These are phyloP conservation scores for Mycena belliarum DNA, from an alignment of 768 basidiomycete genomes.

Conservation along the genomic window DNA sequence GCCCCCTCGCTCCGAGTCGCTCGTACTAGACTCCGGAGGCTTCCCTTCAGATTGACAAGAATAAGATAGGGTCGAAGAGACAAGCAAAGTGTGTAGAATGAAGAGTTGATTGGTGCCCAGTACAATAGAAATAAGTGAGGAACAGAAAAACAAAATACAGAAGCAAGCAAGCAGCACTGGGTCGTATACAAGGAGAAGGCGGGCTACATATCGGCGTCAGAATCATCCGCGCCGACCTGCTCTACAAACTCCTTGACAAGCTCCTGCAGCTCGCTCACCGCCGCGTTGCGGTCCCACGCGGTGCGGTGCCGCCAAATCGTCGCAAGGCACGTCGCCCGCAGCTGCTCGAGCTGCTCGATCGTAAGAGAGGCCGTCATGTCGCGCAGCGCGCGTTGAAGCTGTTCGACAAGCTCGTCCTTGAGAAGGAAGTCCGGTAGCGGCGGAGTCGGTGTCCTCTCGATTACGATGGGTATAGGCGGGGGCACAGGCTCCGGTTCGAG, in stretches of 20 bases:
- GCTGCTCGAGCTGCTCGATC: constrained; percentile 91
- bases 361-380: constrained; percentile 60
- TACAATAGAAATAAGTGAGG: constrained; percentile 20
- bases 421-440: constrained; percentile 80
- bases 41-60: no score
- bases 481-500: constrained; percentile 22
- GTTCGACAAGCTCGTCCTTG: constrained; percentile 46
- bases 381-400: constrained; percentile 52
- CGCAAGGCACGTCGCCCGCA: constrained; percentile 81
- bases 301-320: constrained; percentile 79
- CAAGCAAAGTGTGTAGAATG: no score
- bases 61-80: no score
- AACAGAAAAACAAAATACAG: neutral
- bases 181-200: neutral
- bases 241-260: constrained; percentile 66
- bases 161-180: neutral
- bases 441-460: constrained; percentile 64
- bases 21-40: no score
- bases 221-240: constrained; percentile 46
- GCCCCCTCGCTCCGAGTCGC: no score
- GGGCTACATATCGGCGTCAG: constrained; percentile 13
- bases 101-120: constrained; percentile 2
- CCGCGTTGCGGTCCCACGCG: constrained; percentile 79
- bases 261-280: constrained; percentile 60
- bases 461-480: constrained; percentile 44